Conservation (phyloP, 1,284 basidiomycete species). For the Rhizoctonia solani region DNA sequence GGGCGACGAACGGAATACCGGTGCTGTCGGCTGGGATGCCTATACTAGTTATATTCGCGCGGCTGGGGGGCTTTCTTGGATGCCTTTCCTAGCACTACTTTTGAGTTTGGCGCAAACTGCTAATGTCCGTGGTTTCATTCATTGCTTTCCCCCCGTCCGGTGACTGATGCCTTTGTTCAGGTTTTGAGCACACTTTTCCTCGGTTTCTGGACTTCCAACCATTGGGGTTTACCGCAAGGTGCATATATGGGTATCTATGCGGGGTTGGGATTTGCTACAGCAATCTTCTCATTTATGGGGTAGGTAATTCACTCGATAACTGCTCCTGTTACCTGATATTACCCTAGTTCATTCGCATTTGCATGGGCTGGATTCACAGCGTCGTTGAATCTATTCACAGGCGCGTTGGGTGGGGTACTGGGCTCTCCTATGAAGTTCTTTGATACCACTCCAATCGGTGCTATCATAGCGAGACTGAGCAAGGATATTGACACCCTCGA, state of each 20-base stretch:
- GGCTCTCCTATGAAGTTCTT: conserved; percentile 76
- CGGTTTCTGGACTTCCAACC: conserved; percentile 50
- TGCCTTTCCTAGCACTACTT: conserved; percentile 48
- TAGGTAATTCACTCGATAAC: conserved; percentile 43
- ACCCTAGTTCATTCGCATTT: conserved; percentile 29
- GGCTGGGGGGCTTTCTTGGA: conserved; percentile 55
- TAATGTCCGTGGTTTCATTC: conserved; percentile 36
- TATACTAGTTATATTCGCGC: conserved; percentile 60
- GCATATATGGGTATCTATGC: conserved; percentile 75
- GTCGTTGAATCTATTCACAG: conserved; percentile 63
- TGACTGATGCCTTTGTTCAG: conserved; percentile 3
- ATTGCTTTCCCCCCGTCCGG: not conserved
- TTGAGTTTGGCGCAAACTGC: conserved; percentile 44
- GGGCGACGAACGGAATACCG: conserved; percentile 59
- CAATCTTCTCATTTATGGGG: conserved; percentile 61
- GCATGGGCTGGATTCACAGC: conserved; percentile 64
- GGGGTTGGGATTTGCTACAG: conserved; percentile 60
- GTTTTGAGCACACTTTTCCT: conserved; percentile 51
- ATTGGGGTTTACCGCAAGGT: conserved; percentile 55
- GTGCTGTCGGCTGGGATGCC: conserved; percentile 55
- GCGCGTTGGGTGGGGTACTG: conserved; percentile 60
- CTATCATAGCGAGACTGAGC: conserved; percentile 60
- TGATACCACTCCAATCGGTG: conserved; percentile 80
- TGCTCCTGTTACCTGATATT: not conserved
- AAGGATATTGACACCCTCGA: conserved; percentile 56